A percentile compares a stretch with the other conserved stretches of the same genome.
phyloP scores from a whole-genome alignment of 352 stramenopile genomes.

The Pythium scleroteichum region DNA sequence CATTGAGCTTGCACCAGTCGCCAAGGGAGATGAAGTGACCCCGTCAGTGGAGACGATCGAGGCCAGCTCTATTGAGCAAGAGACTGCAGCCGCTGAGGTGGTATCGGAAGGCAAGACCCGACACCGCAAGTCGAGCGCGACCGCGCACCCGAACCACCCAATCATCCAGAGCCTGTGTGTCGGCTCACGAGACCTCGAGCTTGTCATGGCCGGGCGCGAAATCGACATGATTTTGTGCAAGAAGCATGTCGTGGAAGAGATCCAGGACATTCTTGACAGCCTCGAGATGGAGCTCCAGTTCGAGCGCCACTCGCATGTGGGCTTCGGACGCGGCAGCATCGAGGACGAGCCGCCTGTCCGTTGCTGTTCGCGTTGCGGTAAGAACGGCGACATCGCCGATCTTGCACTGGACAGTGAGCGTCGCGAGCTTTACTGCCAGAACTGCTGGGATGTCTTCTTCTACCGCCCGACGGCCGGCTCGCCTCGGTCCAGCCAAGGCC shows the following conservation, averaged over 20 bases:
- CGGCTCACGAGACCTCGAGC: slow-evolving; percentile 46
- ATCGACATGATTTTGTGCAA: slow-evolving; percentile 62
- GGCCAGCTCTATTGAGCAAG: neutral
- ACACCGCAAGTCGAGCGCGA: slow-evolving; percentile 3
- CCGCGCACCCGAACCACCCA: slow-evolving; percentile 42
- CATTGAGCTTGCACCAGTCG: neutral
- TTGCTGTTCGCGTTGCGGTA: slow-evolving; percentile 59
- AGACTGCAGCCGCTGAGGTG: neutral
- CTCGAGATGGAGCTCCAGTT: slow-evolving; percentile 82
- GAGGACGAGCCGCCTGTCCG: slow-evolving; percentile 28
- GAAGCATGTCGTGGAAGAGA: slow-evolving; percentile 76
- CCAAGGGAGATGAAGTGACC: neutral
- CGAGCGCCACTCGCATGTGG: slow-evolving; percentile 69
- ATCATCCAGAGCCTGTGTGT: slow-evolving; percentile 56
- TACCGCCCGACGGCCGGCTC: slow-evolving; percentile 34
- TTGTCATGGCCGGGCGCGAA: slow-evolving; percentile 51
- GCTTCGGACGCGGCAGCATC: slow-evolving; percentile 34
- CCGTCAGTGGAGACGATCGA: neutral
- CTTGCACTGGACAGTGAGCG: slow-evolving; percentile 44
- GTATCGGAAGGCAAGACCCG: neutral
- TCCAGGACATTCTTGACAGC: slow-evolving; percentile 75
- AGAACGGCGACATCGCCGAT: slow-evolving; percentile 53
- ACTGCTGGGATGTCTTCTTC: slow-evolving; percentile 80
- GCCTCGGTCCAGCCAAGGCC: slow-evolving; percentile 8
- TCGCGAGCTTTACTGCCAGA: slow-evolving; percentile 62